Evolutionary conservation across 371 early-diverging fungal genomes (phyloP), one percentile per base, ranked within the genome.

Genomic region (Capniomyces stellatus): DNA sequence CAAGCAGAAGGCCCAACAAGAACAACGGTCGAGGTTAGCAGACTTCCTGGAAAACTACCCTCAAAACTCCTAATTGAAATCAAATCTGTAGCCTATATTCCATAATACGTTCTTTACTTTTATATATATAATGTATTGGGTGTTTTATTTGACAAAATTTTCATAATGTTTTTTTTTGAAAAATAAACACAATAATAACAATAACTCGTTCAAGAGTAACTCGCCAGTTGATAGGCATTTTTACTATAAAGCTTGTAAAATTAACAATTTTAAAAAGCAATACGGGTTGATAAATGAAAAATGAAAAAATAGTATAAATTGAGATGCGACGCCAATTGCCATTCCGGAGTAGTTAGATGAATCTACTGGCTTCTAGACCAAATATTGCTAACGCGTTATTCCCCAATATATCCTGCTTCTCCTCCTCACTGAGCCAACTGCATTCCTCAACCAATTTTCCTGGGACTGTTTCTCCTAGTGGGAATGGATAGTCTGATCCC

Each of bases 401-500:
- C 24, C 69, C 67, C 48, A 78, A 61, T 8, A 78, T 58, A 60
- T 66, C 71, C 2, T 55, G 64, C 67, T 78, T 79, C 31, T 72
- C 77, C 48, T 81, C 75, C 23, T 75, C 70, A n/a, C 64, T 60
- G 46, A 81, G 56, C 66, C 63, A 64, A 29, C 59, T 58, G 22
- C 58, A 49, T 23, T 64, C 64, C 18, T 72, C 70, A 43, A 72
- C 75, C 47, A 81, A 67, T 58, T 79, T 57, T 4, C 49, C 49
- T 18, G 49, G 49, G 8, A 49, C 13, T 4, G 21, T 58, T 76
- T 81, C 82, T n/a, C 82, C 82, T 43, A 79, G 52, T n/a, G 81
- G 82, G 64, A 82, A 82, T 3, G 83, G 83, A 46, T 80, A 81
- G 61, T 82, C 82, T 30, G 70, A 71, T 23, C 83, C 83, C 15